A percentile compares a stretch with the other conserved stretches of the same genome.
phyloP scores from a whole-genome alignment of 805 yeast genomes.

The Saccharomyces jurei region DNA sequence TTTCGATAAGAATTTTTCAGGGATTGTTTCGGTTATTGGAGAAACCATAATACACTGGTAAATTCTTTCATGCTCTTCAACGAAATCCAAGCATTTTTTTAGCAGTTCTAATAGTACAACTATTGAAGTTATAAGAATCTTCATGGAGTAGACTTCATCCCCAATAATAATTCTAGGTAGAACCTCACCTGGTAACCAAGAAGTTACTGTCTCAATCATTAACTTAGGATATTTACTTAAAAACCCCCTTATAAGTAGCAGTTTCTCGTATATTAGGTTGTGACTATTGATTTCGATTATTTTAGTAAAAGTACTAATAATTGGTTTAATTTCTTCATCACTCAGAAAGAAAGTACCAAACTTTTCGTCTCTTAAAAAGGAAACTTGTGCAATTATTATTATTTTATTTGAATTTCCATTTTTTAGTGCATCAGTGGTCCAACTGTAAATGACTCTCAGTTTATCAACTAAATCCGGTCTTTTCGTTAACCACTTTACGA shows the following conservation, averaged over 20 bases:
- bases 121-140: constrained; percentile 13
- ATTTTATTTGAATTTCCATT: constrained; percentile 22
- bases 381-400: constrained; percentile 20
- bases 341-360: constrained; percentile 14
- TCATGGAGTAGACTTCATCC: constrained; percentile 13
- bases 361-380: constrained; percentile 23
- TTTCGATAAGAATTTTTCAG: constrained; percentile 7
- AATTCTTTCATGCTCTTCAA: constrained; percentile 5
- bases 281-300: constrained; percentile 23
- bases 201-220: constrained; percentile 15
- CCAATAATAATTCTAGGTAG: constrained; percentile 16
- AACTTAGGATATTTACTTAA: constrained; percentile 16
- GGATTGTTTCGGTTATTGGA: constrained; percentile 6
- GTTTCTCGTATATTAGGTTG: constrained; percentile 20
- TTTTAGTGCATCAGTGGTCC: constrained; percentile 14
- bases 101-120: constrained; percentile 19
- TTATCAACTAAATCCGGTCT: constrained; percentile 6
- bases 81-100: constrained; percentile 14
- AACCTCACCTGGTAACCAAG: constrained; percentile 26
- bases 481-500: constrained; percentile 12
- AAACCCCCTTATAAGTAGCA: constrained; percentile 17
- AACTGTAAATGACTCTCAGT: constrained; percentile 12
- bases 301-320: constrained; percentile 10
- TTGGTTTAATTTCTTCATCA: constrained; percentile 7
- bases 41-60: constrained; percentile 9